Conservation (phyloP, 257 asterid genomes). For the Petunia secreta region DNA sequence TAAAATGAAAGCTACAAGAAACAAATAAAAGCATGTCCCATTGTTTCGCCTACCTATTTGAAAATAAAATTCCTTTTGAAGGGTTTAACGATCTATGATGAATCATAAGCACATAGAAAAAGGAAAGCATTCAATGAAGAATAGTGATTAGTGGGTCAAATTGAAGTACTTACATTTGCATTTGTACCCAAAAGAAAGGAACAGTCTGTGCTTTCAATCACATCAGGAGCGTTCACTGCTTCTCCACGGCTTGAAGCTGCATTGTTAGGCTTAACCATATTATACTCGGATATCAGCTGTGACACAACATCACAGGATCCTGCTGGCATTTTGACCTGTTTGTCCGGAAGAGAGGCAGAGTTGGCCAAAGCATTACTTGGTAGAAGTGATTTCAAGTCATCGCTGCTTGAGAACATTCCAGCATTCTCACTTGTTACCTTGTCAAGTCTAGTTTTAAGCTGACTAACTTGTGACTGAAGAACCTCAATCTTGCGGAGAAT, state of each 20-base stretch:
- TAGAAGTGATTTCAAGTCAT: conserved; percentile 30
- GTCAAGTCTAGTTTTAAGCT: conserved; percentile 33
- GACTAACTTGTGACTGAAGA: conserved; percentile 31
- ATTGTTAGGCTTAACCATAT: conserved; percentile 43
- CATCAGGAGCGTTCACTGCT: conserved; percentile 30
- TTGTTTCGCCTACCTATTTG: neutral
- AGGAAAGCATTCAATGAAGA: neutral
- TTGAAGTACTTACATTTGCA: conserved; percentile 34
- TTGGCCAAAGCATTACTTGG: conserved; percentile 37
- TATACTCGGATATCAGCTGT: conserved; percentile 51
- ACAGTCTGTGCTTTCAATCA: conserved; percentile 34
- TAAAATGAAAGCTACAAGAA: conserved; percentile 7
- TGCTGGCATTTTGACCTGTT: conserved; percentile 46
- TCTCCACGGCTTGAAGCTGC: conserved; percentile 45
- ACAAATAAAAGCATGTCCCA: neutral
- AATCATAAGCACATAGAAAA: neutral
- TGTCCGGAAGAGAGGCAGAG: conserved; percentile 46
- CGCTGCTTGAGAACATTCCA: conserved; percentile 27
- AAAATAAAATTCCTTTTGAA: neutral
- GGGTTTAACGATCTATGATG: neutral
- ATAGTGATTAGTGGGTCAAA: neutral
- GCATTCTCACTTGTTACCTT: conserved; percentile 34
- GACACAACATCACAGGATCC: conserved; percentile 53
- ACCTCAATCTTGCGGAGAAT: conserved; percentile 27
- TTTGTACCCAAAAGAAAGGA: conserved; percentile 24